These are phyloP conservation scores for Pichia sorboxylosa DNA, from an alignment of 1,139 yeast genomes.

Conservation along the genomic window DNA sequence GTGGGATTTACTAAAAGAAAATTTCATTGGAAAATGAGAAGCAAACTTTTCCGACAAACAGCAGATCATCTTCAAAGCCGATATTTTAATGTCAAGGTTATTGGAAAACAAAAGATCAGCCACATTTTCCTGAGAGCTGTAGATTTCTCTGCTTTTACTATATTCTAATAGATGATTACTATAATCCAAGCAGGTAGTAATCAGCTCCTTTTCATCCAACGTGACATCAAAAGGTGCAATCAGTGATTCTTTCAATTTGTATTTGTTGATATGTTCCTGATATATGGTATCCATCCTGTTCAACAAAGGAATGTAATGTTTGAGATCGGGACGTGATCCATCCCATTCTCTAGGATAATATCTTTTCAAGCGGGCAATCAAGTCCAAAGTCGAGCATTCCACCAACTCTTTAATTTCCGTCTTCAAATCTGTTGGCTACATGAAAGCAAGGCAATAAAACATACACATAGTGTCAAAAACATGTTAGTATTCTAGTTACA, in stretches of 20 bases:
- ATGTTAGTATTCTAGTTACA: too few relatives aligned
- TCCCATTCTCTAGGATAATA: constrained; percentile 27
- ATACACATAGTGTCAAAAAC: too few relatives aligned
- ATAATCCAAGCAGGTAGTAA: constrained; percentile 48
- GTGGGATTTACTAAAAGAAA: constrained; percentile 24
- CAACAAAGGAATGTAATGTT: constrained; percentile 67
- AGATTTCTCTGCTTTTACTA: constrained; percentile 57
- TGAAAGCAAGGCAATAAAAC: too few relatives aligned
- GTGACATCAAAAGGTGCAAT: constrained; percentile 37
- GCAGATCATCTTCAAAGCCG: constrained; percentile 47
- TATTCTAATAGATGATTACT: constrained; percentile 56
- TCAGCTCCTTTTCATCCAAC: constrained; percentile 33
- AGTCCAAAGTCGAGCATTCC: constrained; percentile 23
- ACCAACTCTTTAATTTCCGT: constrained; percentile 11
- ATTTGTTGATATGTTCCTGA: constrained; percentile 41
- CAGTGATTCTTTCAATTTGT: constrained; percentile 39
- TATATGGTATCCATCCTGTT: constrained; percentile 65
- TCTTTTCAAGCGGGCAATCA: constrained; percentile 15
- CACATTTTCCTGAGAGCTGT: constrained; percentile 55
- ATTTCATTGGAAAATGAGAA: constrained; percentile 15
- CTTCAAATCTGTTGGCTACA: constrained; percentile 13
- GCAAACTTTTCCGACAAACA: constrained; percentile 32
- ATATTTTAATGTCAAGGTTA: constrained; percentile 46
- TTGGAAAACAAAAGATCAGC: constrained; percentile 44
- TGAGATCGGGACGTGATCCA: constrained; percentile 36